phyloP scores from a whole-genome alignment of 2,329 filamentous ascomycete species.

The Cladophialophora carrionii region DNA sequence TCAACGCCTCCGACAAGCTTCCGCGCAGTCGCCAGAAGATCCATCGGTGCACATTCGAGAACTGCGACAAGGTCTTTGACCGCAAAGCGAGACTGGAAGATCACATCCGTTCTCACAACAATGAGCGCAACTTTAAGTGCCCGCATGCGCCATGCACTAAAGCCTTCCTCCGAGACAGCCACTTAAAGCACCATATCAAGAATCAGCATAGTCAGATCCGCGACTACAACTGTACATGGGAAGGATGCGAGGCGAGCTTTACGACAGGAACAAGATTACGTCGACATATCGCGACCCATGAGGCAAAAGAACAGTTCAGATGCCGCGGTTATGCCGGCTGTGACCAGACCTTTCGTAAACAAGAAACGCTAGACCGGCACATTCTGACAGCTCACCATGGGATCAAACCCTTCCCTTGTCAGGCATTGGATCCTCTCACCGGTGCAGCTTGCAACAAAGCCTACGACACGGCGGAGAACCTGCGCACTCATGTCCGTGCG shows the following conservation, averaged over 20 bases:
- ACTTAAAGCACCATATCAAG: constrained; percentile 82
- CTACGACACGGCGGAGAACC: constrained; percentile 72
- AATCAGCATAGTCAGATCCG: constrained; percentile 74
- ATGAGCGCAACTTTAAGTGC: constrained; percentile 79
- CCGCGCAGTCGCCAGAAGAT: constrained; percentile 73
- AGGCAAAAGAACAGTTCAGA: constrained; percentile 72
- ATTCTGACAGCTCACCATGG: constrained; percentile 75
- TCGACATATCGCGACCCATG: constrained; percentile 76
- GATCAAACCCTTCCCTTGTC: constrained; percentile 72
- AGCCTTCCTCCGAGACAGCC: constrained; percentile 81
- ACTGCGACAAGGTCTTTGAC: constrained; percentile 83
- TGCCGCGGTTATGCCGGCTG: constrained; percentile 74
- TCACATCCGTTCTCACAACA: constrained; percentile 82
- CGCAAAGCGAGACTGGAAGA: constrained; percentile 77
- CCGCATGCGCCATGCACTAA: constrained; percentile 73
- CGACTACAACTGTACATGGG: constrained; percentile 70
- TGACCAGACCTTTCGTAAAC: constrained; percentile 80
- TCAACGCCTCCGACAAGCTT: constrained; percentile 14
- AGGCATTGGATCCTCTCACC: constrained; percentile 58
- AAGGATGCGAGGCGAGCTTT: constrained; percentile 78
- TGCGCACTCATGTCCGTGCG: constrained; percentile 71
- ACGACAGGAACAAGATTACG: constrained; percentile 76
- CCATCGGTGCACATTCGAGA: constrained; percentile 72
- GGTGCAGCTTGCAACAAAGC: constrained; percentile 64
- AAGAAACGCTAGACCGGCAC: constrained; percentile 81